Evolutionary conservation across 306 rosid species (phyloP).

Genomic region (Sphenostylis stenocarpa): DNA sequence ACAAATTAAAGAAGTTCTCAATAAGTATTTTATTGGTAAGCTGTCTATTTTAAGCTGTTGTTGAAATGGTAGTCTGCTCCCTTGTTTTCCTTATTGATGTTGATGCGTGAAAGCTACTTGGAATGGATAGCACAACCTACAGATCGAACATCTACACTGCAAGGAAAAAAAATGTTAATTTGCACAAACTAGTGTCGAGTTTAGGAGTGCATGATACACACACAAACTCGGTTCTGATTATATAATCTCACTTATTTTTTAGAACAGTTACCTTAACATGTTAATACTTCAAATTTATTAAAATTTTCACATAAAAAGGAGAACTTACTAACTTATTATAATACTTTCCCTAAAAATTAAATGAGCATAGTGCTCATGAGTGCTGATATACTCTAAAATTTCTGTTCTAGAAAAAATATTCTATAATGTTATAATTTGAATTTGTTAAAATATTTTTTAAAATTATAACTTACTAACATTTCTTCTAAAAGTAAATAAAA

Average conservation of each 20-base stretch:
- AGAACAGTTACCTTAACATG: not conserved
- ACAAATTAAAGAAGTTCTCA: not conserved
- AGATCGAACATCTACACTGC: not conserved
- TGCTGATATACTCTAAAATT: not conserved
- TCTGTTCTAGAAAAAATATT: not conserved
- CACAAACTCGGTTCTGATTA: not conserved
- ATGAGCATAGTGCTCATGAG: not conserved
- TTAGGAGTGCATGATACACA: not conserved
- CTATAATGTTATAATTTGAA: not conserved
- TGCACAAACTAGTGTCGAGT: not conserved
- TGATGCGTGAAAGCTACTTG: slow-evolving; percentile 37
- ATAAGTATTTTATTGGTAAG: slow-evolving; percentile 35
- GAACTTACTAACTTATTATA: not conserved
- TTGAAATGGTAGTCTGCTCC: slow-evolving; percentile 43
- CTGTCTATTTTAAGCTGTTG: slow-evolving; percentile 53
- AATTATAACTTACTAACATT: not conserved
- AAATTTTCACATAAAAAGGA: not conserved
- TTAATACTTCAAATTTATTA: not conserved
- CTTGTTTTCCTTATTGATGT: slow-evolving; percentile 25
- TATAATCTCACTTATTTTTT: not conserved
- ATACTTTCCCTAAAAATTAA: not conserved
- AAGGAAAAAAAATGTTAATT: not conserved
- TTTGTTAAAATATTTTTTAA: not conserved
- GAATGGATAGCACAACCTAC: slow-evolving; percentile 55
- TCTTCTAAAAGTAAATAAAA: not conserved